A percentile compares a stretch with the other conserved stretches of the same genome.
Conservation (phyloP, 169 alveolate species). For the Cryptosporidium tyzzeri region DNA sequence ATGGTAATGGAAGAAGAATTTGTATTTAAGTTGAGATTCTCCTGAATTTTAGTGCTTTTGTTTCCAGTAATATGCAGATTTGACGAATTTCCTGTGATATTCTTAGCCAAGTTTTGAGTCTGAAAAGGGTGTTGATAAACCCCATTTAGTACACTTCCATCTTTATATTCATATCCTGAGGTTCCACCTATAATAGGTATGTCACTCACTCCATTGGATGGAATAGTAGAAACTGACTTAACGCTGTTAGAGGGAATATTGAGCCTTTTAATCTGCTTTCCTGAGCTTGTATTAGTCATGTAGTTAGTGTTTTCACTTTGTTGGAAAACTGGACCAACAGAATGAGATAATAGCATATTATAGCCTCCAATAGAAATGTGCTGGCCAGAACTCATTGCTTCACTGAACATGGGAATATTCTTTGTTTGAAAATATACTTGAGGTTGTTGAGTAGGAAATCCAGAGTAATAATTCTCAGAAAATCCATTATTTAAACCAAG, state of each 20-base stretch:
- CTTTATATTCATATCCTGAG: not conserved
- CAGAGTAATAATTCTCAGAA: constrained; percentile 28
- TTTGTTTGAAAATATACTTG: constrained; percentile 37
- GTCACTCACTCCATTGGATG: constrained; percentile 24
- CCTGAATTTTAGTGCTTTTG: constrained; percentile 1
- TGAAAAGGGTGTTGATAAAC: not conserved
- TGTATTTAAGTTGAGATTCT: not conserved
- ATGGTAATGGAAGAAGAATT: not conserved
- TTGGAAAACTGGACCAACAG: not conserved
- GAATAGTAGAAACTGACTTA: constrained; percentile 21
- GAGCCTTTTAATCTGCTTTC: constrained; percentile 11
- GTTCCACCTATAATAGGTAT: not conserved
- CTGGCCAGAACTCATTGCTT: not conserved
- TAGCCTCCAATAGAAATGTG: not conserved
- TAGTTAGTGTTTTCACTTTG: constrained; percentile 9
- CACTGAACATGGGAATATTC: constrained; percentile 17
- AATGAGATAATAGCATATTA: not conserved
- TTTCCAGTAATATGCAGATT: not conserved
- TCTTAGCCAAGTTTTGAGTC: constrained; percentile 16
- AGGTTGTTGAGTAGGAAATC: not conserved
- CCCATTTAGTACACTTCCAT: not conserved
- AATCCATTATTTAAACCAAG: constrained; percentile 8
- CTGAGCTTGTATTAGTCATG: not conserved
- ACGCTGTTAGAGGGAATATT: constrained; percentile 33
- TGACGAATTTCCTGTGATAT: constrained; percentile 14